Evolutionary conservation across 2,329 filamentous ascomycete species (phyloP).

Genomic region (Aureobasidium namibiae): DNA sequence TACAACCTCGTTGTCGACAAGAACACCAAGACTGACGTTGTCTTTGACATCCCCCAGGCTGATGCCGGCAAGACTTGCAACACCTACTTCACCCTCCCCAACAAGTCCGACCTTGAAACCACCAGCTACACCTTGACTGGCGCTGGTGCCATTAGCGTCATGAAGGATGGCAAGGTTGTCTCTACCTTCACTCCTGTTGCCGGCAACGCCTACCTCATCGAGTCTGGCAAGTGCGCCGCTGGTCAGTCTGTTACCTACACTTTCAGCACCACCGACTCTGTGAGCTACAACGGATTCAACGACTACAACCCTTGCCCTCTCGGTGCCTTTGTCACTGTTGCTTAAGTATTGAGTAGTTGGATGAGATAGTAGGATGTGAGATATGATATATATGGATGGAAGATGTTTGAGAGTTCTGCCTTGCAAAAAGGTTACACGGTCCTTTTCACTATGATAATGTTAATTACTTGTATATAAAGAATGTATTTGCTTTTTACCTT

Average conservation of each 20-base stretch:
- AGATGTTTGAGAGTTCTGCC: background rate
- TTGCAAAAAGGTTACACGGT: background rate
- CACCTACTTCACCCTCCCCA: conserved; percentile 7
- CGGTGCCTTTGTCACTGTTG: conserved; percentile 1
- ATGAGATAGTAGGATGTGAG: background rate
- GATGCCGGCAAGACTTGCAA: conserved; percentile 11
- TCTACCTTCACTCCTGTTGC: background rate
- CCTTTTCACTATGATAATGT: background rate
- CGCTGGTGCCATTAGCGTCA: background rate
- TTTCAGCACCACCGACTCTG: background rate
- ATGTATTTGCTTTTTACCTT: background rate
- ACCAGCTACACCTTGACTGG: conserved; percentile 1
- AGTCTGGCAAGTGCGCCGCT: background rate
- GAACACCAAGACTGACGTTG: conserved; percentile 2
- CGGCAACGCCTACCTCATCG: background rate
- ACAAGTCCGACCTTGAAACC: background rate
- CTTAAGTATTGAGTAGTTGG: background rate
- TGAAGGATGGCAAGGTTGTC: background rate
- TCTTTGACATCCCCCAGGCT: conserved; percentile 9
- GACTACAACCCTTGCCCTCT: conserved; percentile 12
- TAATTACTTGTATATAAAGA: background rate
- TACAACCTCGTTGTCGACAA: conserved; percentile 1
- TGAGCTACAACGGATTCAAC: background rate
- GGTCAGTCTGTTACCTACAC: background rate
- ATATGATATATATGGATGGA: background rate